phyloP scores from a whole-genome alignment of 2,329 filamentous ascomycete genomes.

The Hypoxylon sp. region DNA sequence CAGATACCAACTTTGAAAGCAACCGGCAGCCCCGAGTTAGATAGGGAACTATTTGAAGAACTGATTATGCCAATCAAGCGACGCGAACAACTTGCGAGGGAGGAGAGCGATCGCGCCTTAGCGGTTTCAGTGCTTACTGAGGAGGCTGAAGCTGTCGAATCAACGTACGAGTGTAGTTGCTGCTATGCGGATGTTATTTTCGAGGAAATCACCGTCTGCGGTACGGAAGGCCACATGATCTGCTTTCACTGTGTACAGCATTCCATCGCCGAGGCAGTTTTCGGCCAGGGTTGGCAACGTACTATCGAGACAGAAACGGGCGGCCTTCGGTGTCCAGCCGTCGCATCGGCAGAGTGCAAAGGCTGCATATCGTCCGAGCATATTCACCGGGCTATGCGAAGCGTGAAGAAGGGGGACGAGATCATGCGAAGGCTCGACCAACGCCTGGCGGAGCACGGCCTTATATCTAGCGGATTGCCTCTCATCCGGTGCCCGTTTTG shows the following conservation, averaged over 20 bases:
- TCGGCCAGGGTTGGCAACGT: constrained; percentile 90
- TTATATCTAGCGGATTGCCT: constrained; percentile 78
- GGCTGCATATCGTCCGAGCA: constrained; percentile 78
- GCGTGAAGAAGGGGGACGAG: constrained; percentile 76
- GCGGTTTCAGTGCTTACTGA: constrained; percentile 67
- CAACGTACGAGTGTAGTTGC: constrained; percentile 78
- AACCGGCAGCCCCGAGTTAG: constrained; percentile 74
- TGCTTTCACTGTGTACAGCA: constrained; percentile 86
- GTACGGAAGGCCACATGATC: constrained; percentile 75
- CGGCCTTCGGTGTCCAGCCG: constrained; percentile 85
- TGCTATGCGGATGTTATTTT: constrained; percentile 79
- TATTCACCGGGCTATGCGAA: constrained; percentile 77
- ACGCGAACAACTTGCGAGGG: constrained; percentile 57
- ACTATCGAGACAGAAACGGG: constrained; percentile 79
- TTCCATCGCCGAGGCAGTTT: constrained; percentile 86
- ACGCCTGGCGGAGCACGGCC: constrained; percentile 79
- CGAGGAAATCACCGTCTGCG: constrained; percentile 80
- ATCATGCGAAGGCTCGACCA: constrained; percentile 81
- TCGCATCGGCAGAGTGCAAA: constrained; percentile 74
- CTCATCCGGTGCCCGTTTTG: constrained; percentile 91
- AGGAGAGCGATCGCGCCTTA: constrained; percentile 64
- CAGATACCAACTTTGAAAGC: constrained; percentile 71
- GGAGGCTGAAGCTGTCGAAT: constrained; percentile 68
- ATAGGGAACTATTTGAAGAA: constrained; percentile 70
- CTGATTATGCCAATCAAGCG: constrained; percentile 66